Evolutionary conservation across 192 early-diverging fungal species (phyloP).

Genomic region (Backusella circina): DNA sequence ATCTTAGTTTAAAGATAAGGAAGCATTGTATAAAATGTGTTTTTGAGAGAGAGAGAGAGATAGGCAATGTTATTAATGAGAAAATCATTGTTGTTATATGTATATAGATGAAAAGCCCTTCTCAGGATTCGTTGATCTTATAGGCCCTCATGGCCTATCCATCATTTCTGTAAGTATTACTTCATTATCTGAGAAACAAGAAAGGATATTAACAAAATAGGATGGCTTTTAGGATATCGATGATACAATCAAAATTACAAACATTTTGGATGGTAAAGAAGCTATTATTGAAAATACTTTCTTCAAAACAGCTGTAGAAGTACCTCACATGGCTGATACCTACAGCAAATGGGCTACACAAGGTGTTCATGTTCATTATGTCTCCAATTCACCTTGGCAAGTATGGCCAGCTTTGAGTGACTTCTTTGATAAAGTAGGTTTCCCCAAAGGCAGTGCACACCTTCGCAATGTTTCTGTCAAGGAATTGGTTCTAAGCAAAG

Average conservation of each 20-base stretch:
- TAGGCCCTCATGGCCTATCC: neutral
- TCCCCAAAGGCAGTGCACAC: conserved; percentile 80
- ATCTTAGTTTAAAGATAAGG: too few species aligned
- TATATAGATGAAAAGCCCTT: neutral
- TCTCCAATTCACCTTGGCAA: conserved; percentile 88
- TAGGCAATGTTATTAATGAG: too few species aligned
- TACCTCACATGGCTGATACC: conserved; percentile 75
- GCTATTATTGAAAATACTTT: conserved; percentile 69
- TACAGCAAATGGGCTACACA: conserved; percentile 58
- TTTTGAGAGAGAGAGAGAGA: too few species aligned
- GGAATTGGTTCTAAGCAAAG: conserved; percentile 11
- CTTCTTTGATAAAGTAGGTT: conserved; percentile 68
- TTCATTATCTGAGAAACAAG: neutral
- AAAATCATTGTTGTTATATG: neutral
- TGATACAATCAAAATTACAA: conserved; percentile 92
- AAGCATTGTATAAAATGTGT: too few species aligned
- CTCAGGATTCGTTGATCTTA: neutral
- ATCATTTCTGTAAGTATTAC: neutral
- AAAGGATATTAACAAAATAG: neutral
- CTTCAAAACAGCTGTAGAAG: conserved; percentile 61
- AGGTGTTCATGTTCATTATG: conserved; percentile 79
- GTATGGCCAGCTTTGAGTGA: conserved; percentile 69
- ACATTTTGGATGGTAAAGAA: conserved; percentile 69
- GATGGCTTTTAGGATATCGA: conserved; percentile 61
- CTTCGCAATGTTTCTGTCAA: conserved; percentile 28